A percentile compares a stretch with the other conserved stretches of the same genome.
These are phyloP conservation scores for Podospora bellae-mahoneyi DNA, from an alignment of 495 filamentous ascomycete species.

Conservation along the genomic window DNA sequence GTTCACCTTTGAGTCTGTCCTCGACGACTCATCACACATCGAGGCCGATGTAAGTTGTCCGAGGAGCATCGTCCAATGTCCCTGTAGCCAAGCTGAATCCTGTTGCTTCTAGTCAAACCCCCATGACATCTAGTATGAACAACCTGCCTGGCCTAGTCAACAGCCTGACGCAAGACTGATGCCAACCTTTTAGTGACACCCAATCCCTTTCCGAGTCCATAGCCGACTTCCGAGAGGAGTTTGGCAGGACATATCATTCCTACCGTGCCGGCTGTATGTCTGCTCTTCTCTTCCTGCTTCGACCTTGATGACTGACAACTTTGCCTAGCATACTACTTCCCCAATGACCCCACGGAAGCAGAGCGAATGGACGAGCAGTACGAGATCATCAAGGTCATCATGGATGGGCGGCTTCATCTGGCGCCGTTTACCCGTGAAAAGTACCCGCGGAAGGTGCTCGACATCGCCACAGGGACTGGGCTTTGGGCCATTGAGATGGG, in stretches of 20 bases:
- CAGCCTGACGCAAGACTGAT: background rate
- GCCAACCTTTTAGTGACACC: conserved; percentile 25
- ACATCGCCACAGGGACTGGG: conserved; percentile 66
- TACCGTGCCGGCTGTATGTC: conserved; percentile 47
- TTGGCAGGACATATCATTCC: conserved; percentile 61
- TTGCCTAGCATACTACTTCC: conserved; percentile 51
- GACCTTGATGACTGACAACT: conserved; percentile 13
- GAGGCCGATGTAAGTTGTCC: conserved; percentile 34
- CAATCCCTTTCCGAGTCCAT: conserved; percentile 40
- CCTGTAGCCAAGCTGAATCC: background rate
- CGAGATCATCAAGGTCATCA: conserved; percentile 54
- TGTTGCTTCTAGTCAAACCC: conserved; percentile 8
- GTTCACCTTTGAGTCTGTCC: conserved; percentile 37
- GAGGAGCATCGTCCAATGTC: background rate
- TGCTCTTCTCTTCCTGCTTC: background rate
- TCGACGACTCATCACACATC: conserved; percentile 26
- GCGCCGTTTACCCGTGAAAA: conserved; percentile 47
- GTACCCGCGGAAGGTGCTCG: conserved; percentile 58
- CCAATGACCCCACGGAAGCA: conserved; percentile 57
- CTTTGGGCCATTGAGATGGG: conserved; percentile 51
- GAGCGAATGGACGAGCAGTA: conserved; percentile 59
- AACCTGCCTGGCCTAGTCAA: background rate
- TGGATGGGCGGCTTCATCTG: conserved; percentile 52
- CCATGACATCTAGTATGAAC: conserved; percentile 23
- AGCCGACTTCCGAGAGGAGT: conserved; percentile 52